Evolutionary conservation across 345 rosid species (phyloP).

Genomic region (Hypericum androsaemum): DNA sequence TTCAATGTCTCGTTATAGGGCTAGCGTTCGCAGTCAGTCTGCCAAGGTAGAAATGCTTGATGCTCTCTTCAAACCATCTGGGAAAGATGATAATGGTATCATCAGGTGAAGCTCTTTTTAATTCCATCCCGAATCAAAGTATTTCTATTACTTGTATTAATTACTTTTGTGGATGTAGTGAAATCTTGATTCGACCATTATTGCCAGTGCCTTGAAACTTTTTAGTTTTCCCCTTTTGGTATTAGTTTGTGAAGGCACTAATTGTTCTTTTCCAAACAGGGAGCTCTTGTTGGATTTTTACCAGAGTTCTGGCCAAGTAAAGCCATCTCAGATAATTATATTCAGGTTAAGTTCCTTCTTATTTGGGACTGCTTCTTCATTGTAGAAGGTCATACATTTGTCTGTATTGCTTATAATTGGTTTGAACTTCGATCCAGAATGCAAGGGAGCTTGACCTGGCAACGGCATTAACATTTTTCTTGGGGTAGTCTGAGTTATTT

Average conservation of each 20-base stretch:
- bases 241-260: neutral
- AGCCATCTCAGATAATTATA: slow-evolving; percentile 69
- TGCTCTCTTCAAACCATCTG: slow-evolving; percentile 65
- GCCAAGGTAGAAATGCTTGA: slow-evolving; percentile 82
- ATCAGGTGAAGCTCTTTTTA: slow-evolving; percentile 33
- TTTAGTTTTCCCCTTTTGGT: too few relatives aligned
- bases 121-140: neutral
- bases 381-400: too few relatives aligned
- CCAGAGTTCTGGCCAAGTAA: slow-evolving; percentile 34
- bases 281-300: slow-evolving; percentile 65
- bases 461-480: too few relatives aligned
- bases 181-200: too few relatives aligned
- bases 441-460: too few relatives aligned
- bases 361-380: neutral
- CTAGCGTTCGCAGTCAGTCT: slow-evolving; percentile 79
- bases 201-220: too few relatives aligned
- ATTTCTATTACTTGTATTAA: too few relatives aligned
- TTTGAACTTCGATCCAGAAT: neutral
- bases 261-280: slow-evolving; percentile 26
- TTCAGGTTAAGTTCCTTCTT: slow-evolving; percentile 45
- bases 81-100: slow-evolving; percentile 56
- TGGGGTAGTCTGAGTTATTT: too few relatives aligned
- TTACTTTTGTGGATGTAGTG: too few relatives aligned
- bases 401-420: neutral
- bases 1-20: slow-evolving; percentile 70